These are phyloP conservation scores for Kuraishia floccosa DNA, from an alignment of 805 yeast species.

Conservation along the genomic window DNA sequence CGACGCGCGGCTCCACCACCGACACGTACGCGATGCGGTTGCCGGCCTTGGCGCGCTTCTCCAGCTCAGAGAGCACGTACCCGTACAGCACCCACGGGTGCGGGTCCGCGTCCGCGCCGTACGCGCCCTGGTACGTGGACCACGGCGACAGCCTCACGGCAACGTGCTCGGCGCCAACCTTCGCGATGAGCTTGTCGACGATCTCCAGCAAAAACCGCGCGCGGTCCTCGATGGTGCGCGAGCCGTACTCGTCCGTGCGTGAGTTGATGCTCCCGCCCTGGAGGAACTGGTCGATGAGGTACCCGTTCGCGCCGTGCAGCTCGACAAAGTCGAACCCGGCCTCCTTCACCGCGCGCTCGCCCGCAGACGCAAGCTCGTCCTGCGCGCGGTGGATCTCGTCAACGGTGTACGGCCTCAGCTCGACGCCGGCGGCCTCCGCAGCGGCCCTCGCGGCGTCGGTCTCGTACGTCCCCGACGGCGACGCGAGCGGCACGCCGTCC, in stretches of 20 bases:
- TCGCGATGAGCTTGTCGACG: conserved; percentile 36
- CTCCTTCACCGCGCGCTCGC: conserved; percentile 11
- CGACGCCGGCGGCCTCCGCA: conserved; percentile 17
- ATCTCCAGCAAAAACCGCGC: conserved; percentile 13
- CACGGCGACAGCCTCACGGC: conserved; percentile 35
- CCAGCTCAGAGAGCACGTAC: conserved; percentile 26
- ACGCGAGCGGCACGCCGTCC: conserved; percentile 28
- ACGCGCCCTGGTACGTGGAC: conserved; percentile 25
- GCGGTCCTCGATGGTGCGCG: conserved; percentile 18
- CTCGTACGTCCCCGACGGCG: conserved; percentile 26
- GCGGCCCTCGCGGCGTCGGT: conserved; percentile 6
- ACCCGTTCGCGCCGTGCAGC: conserved; percentile 18
- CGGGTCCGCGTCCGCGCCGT: conserved; percentile 23
- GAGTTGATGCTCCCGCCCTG: conserved; percentile 14
- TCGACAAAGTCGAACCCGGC: conserved; percentile 18
- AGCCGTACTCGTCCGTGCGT: conserved; percentile 19
- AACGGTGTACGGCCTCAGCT: conserved; percentile 31
- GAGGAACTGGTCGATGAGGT: conserved; percentile 14
- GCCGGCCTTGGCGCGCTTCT: conserved; percentile 22
- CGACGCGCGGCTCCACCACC: conserved; percentile 18
- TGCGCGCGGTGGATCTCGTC: conserved; percentile 7
- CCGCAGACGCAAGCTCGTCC: conserved; percentile 6
- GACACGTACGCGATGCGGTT: conserved; percentile 15
- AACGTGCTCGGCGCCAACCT: conserved; percentile 37
- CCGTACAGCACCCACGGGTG: conserved; percentile 23